Percentiles rank a stretch among this genome's conserved stretches.
Evolutionary conservation across 2,329 filamentous ascomycete species (phyloP).

Genomic region (Aaosphaeria pasadenensis): DNA sequence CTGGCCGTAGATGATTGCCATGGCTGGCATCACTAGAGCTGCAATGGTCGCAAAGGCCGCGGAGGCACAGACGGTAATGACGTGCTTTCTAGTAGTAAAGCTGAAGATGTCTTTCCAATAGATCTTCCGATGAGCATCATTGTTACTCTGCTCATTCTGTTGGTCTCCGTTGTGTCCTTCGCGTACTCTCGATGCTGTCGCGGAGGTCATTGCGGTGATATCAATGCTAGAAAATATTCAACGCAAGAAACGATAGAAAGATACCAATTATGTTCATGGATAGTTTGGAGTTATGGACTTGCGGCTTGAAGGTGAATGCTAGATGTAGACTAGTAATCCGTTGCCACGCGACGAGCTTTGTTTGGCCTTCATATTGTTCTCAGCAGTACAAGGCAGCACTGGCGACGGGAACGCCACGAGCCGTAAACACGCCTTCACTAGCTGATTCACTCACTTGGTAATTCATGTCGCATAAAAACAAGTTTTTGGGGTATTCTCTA

Average conservation of each 20-base stretch:
- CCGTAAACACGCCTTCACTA: too few relatives aligned
- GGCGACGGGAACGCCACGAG: too few relatives aligned
- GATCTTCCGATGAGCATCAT: conserved; percentile 9
- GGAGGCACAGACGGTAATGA: conserved; percentile 53
- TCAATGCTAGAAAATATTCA: too few relatives aligned
- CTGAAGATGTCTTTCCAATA: conserved; percentile 62
- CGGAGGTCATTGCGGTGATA: too few relatives aligned
- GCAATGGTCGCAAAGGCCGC: conserved; percentile 56
- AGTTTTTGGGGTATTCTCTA: too few relatives aligned
- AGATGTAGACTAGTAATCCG: neutral
- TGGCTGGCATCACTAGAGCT: conserved; percentile 61
- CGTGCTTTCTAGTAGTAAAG: conserved; percentile 66
- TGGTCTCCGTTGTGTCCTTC: conserved; percentile 7
- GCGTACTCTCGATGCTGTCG: too few relatives aligned
- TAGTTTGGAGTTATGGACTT: too few relatives aligned
- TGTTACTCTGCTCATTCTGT: conserved; percentile 8
- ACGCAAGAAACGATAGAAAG: too few relatives aligned
- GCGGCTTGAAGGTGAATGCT: neutral
- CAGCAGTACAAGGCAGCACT: too few relatives aligned
- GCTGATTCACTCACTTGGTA: too few relatives aligned
- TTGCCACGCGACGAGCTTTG: conserved; percentile 12
- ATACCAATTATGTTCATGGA: too few relatives aligned
- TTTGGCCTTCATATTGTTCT: conserved; percentile 35
- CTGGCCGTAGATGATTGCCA: conserved; percentile 69
- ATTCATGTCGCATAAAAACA: too few relatives aligned